Conservation (phyloP, 1,139 yeast species). For the Maudiozyma humilis region DNA sequence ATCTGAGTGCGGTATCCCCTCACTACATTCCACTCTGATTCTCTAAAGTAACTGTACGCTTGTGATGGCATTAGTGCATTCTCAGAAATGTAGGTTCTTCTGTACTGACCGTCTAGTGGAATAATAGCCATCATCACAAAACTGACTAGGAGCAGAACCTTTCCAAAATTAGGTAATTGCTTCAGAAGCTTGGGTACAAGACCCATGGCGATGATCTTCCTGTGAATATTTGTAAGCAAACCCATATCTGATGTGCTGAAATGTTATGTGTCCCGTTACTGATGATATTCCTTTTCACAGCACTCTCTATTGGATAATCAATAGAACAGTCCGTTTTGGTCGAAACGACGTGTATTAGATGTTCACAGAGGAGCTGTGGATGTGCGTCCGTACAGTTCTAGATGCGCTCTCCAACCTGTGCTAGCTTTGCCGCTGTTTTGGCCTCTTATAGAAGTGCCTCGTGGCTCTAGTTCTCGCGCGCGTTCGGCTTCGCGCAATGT, state of each 20-base stretch:
- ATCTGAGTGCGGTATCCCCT: slow-evolving; percentile 63
- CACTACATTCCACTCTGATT: slow-evolving; percentile 87
- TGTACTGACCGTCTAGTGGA: slow-evolving; percentile 75
- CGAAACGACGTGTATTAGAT: too few species aligned
- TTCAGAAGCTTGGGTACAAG: slow-evolving; percentile 49
- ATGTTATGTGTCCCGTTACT: too few species aligned
- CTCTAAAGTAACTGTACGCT: slow-evolving; percentile 85
- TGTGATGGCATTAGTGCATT: slow-evolving; percentile 97
- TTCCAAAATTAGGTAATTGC: slow-evolving; percentile 53
- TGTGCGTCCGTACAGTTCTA: too few species aligned
- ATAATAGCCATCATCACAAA: slow-evolving; percentile 54
- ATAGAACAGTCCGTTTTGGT: too few species aligned
- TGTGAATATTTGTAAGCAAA: slow-evolving; percentile 46
- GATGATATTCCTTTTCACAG: too few species aligned
- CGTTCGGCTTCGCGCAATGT: too few species aligned
- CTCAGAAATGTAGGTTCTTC: slow-evolving; percentile 83
- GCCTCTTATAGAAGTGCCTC: too few species aligned
- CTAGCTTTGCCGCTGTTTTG: too few species aligned
- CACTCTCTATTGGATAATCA: too few species aligned
- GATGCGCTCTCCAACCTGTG: too few species aligned
- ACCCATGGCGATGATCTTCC: slow-evolving; percentile 49
- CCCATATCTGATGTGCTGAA: slow-evolving; percentile 42
- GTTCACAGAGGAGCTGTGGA: too few species aligned
- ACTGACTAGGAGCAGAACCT: slow-evolving; percentile 54
- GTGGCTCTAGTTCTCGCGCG: too few species aligned